Conservation (phyloP, 2,329 filamentous ascomycete genomes). For the Gyromitra esculenta region DNA sequence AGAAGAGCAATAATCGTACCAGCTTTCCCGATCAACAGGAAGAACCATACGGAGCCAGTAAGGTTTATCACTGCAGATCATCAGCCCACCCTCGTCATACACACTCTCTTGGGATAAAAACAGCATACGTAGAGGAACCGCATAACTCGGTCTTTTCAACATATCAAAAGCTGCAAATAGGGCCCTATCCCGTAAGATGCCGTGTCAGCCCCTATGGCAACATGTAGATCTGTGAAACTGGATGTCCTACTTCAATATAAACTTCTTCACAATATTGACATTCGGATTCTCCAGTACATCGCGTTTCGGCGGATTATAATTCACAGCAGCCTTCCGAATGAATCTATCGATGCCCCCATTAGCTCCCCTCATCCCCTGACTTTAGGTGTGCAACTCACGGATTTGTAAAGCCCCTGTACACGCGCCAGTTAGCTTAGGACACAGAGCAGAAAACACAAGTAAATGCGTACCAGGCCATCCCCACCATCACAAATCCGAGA, state of each 20-base stretch:
- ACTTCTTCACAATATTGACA: slow-evolving; percentile 60
- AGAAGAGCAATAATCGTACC: slow-evolving; percentile 67
- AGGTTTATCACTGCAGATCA: slow-evolving; percentile 73
- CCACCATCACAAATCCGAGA: slow-evolving; percentile 87
- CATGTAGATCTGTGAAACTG: slow-evolving; percentile 58
- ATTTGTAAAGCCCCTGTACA: slow-evolving; percentile 57
- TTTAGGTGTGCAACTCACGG: slow-evolving; percentile 52
- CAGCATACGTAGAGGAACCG: slow-evolving; percentile 71
- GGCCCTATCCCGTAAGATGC: slow-evolving; percentile 69
- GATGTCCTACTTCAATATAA: slow-evolving; percentile 58
- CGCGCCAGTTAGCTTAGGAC: slow-evolving; percentile 30
- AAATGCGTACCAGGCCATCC: slow-evolving; percentile 87
- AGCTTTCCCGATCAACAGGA: slow-evolving; percentile 88
- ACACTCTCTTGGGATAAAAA: background rate
- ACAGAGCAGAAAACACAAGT: slow-evolving; percentile 70
- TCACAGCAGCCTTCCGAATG: slow-evolving; percentile 83
- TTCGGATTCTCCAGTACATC: slow-evolving; percentile 66
- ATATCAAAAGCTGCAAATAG: slow-evolving; percentile 82
- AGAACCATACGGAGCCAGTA: slow-evolving; percentile 96
- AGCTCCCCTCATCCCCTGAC: background rate
- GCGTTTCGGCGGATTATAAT: slow-evolving; percentile 73
- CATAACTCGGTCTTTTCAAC: slow-evolving; percentile 82
- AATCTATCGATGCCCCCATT: slow-evolving; percentile 65
- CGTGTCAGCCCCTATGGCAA: slow-evolving; percentile 68
- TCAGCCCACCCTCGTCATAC: slow-evolving; percentile 4